phyloP scores from a whole-genome alignment of 306 rosid genomes.

The Castanea mollissima region DNA sequence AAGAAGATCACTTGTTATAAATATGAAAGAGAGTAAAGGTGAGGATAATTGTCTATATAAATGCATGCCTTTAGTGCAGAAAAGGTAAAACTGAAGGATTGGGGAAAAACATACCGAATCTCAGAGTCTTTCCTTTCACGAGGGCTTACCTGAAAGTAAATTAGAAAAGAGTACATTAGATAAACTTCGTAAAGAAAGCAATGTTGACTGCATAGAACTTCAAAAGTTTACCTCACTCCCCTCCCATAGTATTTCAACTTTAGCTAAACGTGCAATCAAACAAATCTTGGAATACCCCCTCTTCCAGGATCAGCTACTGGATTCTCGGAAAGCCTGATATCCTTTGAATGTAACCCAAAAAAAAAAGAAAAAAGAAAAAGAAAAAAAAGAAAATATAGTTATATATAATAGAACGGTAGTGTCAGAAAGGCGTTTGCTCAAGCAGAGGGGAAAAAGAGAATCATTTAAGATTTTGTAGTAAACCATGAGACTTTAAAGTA shows the following conservation, averaged over 20 bases:
- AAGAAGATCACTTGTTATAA: background rate
- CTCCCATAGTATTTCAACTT: conserved; percentile 66
- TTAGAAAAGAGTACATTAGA: conserved; percentile 17
- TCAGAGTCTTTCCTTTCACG: conserved; percentile 98
- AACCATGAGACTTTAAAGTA: background rate
- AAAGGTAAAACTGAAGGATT: conserved; percentile 1
- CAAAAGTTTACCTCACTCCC: conserved; percentile 79
- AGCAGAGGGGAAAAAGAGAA: background rate
- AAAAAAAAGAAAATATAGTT: conserved; percentile 12
- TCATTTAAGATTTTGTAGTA: background rate
- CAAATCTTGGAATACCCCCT: conserved; percentile 80
- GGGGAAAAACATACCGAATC: conserved; percentile 60
- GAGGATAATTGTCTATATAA: background rate
- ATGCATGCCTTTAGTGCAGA: background rate
- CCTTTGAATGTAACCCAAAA: conserved; percentile 46
- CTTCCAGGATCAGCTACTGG: conserved; percentile 70
- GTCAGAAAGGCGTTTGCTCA: conserved; percentile 7
- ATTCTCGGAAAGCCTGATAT: conserved; percentile 81
- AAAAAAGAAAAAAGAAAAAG: background rate
- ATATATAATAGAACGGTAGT: conserved; percentile 21
- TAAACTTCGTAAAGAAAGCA: conserved; percentile 2
- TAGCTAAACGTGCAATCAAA: conserved; percentile 74
- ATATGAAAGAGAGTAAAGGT: background rate
- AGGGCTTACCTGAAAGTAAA: conserved; percentile 52
- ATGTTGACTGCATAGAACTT: conserved; percentile 14